A percentile compares a stretch with the other conserved stretches of the same genome.
Conservation (phyloP, 2,329 filamentous ascomycete species). For the Sporothrix sp. region DNA sequence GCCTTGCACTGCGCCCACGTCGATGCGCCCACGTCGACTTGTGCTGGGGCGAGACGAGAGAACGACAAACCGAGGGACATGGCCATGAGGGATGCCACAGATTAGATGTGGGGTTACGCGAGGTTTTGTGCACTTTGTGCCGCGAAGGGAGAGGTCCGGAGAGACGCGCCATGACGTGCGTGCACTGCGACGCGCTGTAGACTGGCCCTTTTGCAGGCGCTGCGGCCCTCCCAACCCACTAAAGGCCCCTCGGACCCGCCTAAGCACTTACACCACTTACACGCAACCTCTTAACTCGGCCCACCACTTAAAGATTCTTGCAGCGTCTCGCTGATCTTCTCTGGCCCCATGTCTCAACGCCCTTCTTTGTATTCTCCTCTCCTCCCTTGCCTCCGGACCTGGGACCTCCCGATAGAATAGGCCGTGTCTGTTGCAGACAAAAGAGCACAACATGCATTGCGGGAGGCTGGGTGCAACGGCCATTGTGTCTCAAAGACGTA, state of each 20-base stretch:
- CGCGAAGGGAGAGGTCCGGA: not conserved
- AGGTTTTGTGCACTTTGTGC: not conserved
- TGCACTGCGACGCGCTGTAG: too few relatives aligned
- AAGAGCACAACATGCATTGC: not conserved
- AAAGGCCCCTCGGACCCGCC: too few relatives aligned
- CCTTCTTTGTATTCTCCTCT: not conserved
- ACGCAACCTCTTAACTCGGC: too few relatives aligned
- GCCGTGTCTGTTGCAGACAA: too few relatives aligned
- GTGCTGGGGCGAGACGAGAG: not conserved
- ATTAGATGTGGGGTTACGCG: constrained; percentile 5
- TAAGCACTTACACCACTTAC: too few relatives aligned
- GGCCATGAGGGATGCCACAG: constrained; percentile 3
- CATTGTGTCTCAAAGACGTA: not conserved
- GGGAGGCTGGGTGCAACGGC: too few relatives aligned
- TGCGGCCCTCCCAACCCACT: constrained; percentile 5
- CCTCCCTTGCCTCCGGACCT: not conserved
- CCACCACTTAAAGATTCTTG: too few relatives aligned
- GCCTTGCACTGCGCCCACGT: not conserved
- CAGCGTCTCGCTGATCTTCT: too few relatives aligned
- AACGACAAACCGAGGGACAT: not conserved
- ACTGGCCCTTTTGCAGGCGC: not conserved
- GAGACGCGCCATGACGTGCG: not conserved
- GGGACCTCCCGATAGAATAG: too few relatives aligned
- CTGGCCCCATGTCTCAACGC: too few relatives aligned
- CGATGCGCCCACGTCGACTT: too few relatives aligned